phyloP scores from a whole-genome alignment of 345 rosid species.

The Physaria fendleri region DNA sequence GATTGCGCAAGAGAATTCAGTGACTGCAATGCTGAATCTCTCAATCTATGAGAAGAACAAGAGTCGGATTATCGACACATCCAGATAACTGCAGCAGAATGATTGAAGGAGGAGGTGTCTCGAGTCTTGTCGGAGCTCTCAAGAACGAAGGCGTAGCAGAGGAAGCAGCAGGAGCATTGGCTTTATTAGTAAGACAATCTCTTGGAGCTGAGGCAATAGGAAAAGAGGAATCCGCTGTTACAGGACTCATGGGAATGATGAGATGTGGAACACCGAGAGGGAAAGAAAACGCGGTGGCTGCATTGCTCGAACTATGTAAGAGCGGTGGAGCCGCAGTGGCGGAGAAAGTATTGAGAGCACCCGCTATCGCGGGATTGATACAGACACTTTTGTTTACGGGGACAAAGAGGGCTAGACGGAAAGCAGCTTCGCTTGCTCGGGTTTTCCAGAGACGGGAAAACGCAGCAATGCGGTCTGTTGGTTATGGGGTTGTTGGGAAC shows the following conservation, averaged over 20 bases:
- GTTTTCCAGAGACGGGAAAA: slow-evolving; percentile 78
- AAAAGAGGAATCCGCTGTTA: slow-evolving; percentile 60
- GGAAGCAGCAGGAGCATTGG: slow-evolving; percentile 90
- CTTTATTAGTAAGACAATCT: slow-evolving; percentile 74
- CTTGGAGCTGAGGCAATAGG: slow-evolving; percentile 73
- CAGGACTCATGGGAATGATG: slow-evolving; percentile 76
- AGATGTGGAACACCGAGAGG: slow-evolving; percentile 86
- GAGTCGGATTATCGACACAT: slow-evolving; percentile 75
- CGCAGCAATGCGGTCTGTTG: slow-evolving; percentile 46
- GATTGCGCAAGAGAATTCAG: slow-evolving; percentile 80
- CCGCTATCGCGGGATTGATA: slow-evolving; percentile 71
- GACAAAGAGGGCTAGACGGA: slow-evolving; percentile 89
- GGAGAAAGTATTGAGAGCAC: slow-evolving; percentile 68
- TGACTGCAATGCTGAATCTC: slow-evolving; percentile 83
- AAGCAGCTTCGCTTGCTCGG: slow-evolving; percentile 89
- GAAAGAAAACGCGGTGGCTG: slow-evolving; percentile 92
- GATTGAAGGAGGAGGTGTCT: slow-evolving; percentile 74
- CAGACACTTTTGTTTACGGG: slow-evolving; percentile 78
- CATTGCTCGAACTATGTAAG: slow-evolving; percentile 83
- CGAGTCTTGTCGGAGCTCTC: slow-evolving; percentile 66
- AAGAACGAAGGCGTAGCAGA: slow-evolving; percentile 73
- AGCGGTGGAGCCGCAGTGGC: slow-evolving; percentile 68
- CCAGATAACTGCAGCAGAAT: slow-evolving; percentile 66
- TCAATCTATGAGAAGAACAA: slow-evolving; percentile 88
- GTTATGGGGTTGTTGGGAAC: slow-evolving; percentile 59